Evolutionary conservation across 495 filamentous ascomycete genomes (phyloP).

Genomic region (Patellaria atrata): DNA sequence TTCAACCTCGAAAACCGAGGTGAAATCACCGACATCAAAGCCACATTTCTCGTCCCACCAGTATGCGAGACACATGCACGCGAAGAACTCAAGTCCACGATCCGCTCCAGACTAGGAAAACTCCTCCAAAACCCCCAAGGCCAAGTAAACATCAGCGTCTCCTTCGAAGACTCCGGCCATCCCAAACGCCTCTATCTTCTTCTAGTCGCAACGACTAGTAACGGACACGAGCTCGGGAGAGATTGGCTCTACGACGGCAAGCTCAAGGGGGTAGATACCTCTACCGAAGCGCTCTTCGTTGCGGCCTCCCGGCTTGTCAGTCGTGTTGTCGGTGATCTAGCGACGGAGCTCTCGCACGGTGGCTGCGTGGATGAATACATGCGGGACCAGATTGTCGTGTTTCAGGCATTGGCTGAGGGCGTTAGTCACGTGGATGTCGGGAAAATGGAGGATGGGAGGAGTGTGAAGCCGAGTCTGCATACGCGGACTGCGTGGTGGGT

Average conservation of each 20-base stretch:
- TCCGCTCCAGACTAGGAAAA: conserved; percentile 7
- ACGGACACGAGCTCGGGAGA: conserved; percentile 46
- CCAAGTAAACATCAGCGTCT: conserved; percentile 29
- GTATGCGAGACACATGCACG: conserved; percentile 22
- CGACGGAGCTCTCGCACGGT: conserved; percentile 38
- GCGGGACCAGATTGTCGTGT: conserved; percentile 70
- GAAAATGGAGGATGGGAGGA: conserved; percentile 4
- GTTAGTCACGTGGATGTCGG: conserved; percentile 27
- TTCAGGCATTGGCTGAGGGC: conserved; percentile 57
- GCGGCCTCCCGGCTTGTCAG: conserved; percentile 26
- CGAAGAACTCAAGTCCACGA: conserved; percentile 10
- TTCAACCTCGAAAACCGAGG: conserved; percentile 33
- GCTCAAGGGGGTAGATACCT: conserved; percentile 3
- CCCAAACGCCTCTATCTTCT: conserved; percentile 54
- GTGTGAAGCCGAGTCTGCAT: conserved; percentile 32
- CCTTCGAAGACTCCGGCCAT: conserved; percentile 47
- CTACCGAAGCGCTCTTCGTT: too few relatives aligned
- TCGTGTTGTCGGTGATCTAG: conserved; percentile 41
- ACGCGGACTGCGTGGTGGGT: conserved; percentile 68
- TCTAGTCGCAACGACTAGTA: conserved; percentile 52
- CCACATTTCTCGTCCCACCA: conserved; percentile 42
- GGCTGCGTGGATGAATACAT: conserved; percentile 55
- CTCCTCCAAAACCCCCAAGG: conserved; percentile 18
- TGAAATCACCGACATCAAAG: conserved; percentile 40
- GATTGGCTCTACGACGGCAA: conserved; percentile 44